Conservation (phyloP, 2,329 filamentous ascomycete genomes). For the Fusarium secorum region DNA sequence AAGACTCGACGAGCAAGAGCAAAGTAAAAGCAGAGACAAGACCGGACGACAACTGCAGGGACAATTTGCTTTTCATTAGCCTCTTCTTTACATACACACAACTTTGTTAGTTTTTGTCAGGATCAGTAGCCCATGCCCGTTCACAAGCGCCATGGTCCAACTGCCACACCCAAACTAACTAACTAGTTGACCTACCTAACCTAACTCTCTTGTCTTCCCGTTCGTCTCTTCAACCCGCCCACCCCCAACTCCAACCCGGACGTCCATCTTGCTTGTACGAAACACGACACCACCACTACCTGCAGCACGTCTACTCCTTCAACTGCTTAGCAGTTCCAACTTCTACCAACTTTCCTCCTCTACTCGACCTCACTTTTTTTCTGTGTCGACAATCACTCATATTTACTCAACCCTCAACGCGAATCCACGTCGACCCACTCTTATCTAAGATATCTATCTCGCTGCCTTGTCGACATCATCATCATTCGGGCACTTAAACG, state of each 20-base stretch:
- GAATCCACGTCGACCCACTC: slow-evolving; percentile 3
- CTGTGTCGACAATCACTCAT: not conserved
- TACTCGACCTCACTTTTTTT: not conserved
- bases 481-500: slow-evolving; percentile 15
- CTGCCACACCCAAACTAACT: slow-evolving; percentile 28
- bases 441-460: slow-evolving; percentile 8
- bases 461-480: slow-evolving; percentile 30
- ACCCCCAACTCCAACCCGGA: slow-evolving; percentile 26
- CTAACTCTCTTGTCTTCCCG: slow-evolving; percentile 16
- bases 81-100: slow-evolving; percentile 3
- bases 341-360: slow-evolving; percentile 11
- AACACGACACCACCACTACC: slow-evolving; percentile 25
- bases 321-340: slow-evolving; percentile 29
- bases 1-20: not conserved
- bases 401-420: slow-evolving; percentile 10
- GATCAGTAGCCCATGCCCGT: slow-evolving; percentile 14
- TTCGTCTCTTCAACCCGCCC: slow-evolving; percentile 32
- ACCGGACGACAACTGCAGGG: not conserved
- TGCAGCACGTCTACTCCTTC: slow-evolving; percentile 19
- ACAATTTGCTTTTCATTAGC: slow-evolving; percentile 27
- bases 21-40: slow-evolving; percentile 5
- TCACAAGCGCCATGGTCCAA: slow-evolving; percentile 41
- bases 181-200: not conserved
- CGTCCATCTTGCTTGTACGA: slow-evolving; percentile 27
- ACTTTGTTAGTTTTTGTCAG: slow-evolving; percentile 30